These are phyloP conservation scores for Xylariales sp. DNA, from an alignment of 2,329 filamentous ascomycete species.

Conservation along the genomic window DNA sequence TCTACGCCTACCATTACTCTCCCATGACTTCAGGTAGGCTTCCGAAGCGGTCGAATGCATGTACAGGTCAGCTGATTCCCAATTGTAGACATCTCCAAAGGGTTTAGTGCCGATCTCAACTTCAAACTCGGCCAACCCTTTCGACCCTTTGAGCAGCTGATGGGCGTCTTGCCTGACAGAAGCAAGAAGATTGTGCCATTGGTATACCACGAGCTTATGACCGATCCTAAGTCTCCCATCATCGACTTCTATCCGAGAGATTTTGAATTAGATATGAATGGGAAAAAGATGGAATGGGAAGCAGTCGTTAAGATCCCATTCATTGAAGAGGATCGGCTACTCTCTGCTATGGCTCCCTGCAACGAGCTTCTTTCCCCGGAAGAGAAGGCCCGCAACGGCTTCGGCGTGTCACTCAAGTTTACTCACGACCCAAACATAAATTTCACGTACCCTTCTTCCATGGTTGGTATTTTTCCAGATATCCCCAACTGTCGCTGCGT, in stretches of 20 bases:
- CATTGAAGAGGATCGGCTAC: conserved; percentile 89
- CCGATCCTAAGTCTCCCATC: conserved; percentile 87
- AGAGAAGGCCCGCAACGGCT: conserved; percentile 86
- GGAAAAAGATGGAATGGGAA: conserved; percentile 99
- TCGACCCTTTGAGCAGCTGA: conserved; percentile 93
- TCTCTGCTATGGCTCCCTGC: conserved; percentile 86
- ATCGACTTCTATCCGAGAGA: conserved; percentile 98
- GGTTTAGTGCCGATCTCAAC: conserved; percentile 85
- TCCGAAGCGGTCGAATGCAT: neutral
- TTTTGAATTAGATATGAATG: conserved; percentile 98
- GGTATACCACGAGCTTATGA: conserved; percentile 94
- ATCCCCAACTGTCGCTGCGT: conserved; percentile 88
- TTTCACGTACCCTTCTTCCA: conserved; percentile 86
- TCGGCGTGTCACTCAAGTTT: conserved; percentile 93
- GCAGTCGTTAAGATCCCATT: conserved; percentile 99
- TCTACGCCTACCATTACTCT: conserved; percentile 95
- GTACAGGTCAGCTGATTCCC: conserved; percentile 3
- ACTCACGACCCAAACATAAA: conserved; percentile 82
- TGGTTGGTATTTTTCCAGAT: conserved; percentile 91
- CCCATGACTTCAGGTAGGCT: conserved; percentile 86
- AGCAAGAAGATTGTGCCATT: conserved; percentile 95
- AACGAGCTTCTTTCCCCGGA: conserved; percentile 81
- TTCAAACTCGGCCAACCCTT: conserved; percentile 97
- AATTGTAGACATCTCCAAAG: conserved; percentile 82
- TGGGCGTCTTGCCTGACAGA: conserved; percentile 96